Evolutionary conservation across 208 protist species (phyloP).

Genomic region (Trypanosoma avium): DNA sequence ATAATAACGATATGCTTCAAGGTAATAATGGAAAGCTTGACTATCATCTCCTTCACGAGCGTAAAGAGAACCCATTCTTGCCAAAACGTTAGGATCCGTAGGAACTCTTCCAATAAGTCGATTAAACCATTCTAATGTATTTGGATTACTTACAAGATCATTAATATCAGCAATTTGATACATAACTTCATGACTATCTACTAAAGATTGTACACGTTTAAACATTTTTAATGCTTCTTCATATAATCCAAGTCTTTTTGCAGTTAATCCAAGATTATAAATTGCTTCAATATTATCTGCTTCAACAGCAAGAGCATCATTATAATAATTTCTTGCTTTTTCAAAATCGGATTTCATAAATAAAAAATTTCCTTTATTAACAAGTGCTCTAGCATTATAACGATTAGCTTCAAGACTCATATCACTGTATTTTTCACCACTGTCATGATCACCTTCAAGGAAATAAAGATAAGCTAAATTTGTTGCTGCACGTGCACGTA

Average conservation of each 20-base stretch:
- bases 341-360: slow-evolving; percentile 90
- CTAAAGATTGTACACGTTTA: slow-evolving; percentile 92
- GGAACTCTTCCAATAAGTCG: slow-evolving; percentile 89
- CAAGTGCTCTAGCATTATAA: slow-evolving; percentile 97
- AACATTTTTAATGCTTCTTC: slow-evolving; percentile 94
- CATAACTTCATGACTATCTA: slow-evolving; percentile 94
- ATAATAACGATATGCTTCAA: slow-evolving; percentile 96
- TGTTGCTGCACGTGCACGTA: slow-evolving; percentile 92
- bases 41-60: slow-evolving; percentile 91
- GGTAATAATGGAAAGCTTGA: slow-evolving; percentile 95
- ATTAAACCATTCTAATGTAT: slow-evolving; percentile 80
- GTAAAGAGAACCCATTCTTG: slow-evolving; percentile 92
- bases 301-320: slow-evolving; percentile 94
- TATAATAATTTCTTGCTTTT: slow-evolving; percentile 92
- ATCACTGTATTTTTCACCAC: slow-evolving; percentile 95
- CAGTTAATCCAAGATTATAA: slow-evolving; percentile 95
- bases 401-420: slow-evolving; percentile 92
- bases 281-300: slow-evolving; percentile 97
- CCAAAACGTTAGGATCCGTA: slow-evolving; percentile 94
- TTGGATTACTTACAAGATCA: slow-evolving; percentile 75
- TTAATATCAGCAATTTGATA: slow-evolving; percentile 95
- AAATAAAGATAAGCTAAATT: slow-evolving; percentile 98
- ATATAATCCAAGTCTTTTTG: slow-evolving; percentile 89
- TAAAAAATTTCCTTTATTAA: slow-evolving; percentile 97
- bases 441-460: slow-evolving; percentile 96